A percentile compares a stretch with the other conserved stretches of the same genome.
phyloP scores from a whole-genome alignment of 192 early-diverging fungal species.

The Entomortierella chlamydospora region DNA sequence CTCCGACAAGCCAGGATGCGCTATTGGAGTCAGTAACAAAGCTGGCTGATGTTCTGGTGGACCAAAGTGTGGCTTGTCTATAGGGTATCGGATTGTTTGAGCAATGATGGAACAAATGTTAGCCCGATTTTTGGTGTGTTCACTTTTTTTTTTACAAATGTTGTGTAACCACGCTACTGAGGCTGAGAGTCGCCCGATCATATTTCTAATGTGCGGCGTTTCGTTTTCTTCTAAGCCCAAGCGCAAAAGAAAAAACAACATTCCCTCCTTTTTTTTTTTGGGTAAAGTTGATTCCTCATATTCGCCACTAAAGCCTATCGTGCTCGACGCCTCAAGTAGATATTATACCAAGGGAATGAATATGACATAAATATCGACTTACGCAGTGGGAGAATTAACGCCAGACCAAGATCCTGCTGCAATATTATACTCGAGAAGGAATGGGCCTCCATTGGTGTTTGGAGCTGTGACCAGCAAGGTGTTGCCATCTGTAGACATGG shows the following conservation, averaged over 20 bases:
- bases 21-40: slow-evolving; percentile 27
- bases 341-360: neutral
- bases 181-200: neutral
- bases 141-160: neutral
- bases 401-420: slow-evolving; percentile 21
- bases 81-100: no score
- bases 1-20: slow-evolving; percentile 20
- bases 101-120: no score
- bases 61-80: slow-evolving; percentile 42
- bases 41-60: neutral
- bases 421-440: slow-evolving; percentile 21
- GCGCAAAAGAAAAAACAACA: neutral
- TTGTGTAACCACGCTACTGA: neutral
- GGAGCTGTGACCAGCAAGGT: slow-evolving; percentile 36
- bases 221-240: no score
- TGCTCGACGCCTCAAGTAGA: neutral
- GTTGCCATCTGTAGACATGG: slow-evolving; percentile 27
- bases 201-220: no score
- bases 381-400: slow-evolving; percentile 29
- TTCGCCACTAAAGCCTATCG: neutral
- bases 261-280: neutral
- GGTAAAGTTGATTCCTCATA: neutral
- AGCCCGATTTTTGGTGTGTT: no score
- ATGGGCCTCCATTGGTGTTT: neutral
- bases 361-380: slow-evolving; percentile 14